These are phyloP conservation scores for Gaertneriomyces semiglobifer DNA, from an alignment of 192 early-diverging fungal species.

Conservation along the genomic window DNA sequence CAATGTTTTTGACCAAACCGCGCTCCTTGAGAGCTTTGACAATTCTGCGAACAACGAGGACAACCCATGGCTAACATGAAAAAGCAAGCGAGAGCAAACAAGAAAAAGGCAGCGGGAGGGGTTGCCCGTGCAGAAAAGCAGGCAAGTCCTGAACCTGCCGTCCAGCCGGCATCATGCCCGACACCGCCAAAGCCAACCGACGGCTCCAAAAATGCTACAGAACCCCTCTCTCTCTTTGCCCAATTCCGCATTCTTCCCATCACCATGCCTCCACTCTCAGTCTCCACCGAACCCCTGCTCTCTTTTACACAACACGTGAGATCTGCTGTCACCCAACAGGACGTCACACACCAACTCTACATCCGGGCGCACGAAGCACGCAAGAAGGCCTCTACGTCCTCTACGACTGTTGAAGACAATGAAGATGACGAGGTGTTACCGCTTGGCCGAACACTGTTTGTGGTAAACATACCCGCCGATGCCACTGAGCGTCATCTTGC, in stretches of 20 bases:
- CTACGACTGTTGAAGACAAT: no score
- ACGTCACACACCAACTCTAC: slow-evolving; percentile 11
- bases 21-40: no score
- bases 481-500: slow-evolving; percentile 34
- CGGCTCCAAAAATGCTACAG: not conserved
- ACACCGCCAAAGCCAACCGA: no score
- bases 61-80: no score
- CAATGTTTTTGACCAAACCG: no score
- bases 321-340: not conserved
- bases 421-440: not conserved
- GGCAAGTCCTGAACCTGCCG: no score
- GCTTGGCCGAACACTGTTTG: slow-evolving; percentile 38
- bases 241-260: slow-evolving; percentile 24
- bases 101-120: no score
- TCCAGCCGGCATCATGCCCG: no score
- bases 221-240: slow-evolving; percentile 17
- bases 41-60: no score
- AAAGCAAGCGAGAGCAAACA: no score
- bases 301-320: slow-evolving; percentile 9
- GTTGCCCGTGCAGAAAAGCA: no score
- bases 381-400: not conserved
- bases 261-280: slow-evolving; percentile 14
- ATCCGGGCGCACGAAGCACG: slow-evolving; percentile 26
- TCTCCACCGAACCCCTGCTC: slow-evolving; percentile 12
- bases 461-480: slow-evolving; percentile 43